Evolutionary conservation across 2,329 filamentous ascomycete genomes (phyloP), one percentile per base, ranked within the genome.

Genomic region (Didymella sp.): DNA sequence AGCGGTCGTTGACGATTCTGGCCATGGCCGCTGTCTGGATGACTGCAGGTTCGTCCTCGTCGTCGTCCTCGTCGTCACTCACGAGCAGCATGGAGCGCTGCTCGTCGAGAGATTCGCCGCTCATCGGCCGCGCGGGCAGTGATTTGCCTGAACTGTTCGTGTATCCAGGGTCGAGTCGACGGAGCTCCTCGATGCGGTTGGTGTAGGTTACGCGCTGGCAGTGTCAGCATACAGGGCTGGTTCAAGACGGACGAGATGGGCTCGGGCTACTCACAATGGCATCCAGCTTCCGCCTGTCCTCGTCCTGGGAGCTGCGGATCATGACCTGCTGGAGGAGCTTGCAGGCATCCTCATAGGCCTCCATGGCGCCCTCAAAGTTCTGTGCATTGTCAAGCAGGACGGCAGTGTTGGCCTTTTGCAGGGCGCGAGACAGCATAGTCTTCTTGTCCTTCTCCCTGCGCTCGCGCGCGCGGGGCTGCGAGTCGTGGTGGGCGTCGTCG

Each of bases 381-480:
- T 95, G 91, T 13, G 92, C 92, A 84, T 97, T 98, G 78, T 99
- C 95, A 37, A 99, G 85, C 64, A 97, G 85, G 24, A 99, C 95
- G 21, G 95, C 95, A 12, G 91, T 94, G 72, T 99, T 97, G 46
- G 95, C 95, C 78, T 97, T 96, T 73, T 96, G 90, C 51, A 99
- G 80, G 0, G 95, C 95, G 67, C 90, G 91, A n/a, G 94, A 96
- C 31, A 99, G 84, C 93, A 98, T 98, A 11, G 89, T 90, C 80
- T 97, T 98, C 74, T 98, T 82, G 66, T 82, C 81, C 65, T 77
- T 80, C 57, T 82, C 81, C 47, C 76, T 72, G 58, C 74, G 73
- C 61, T 81, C 80, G 45, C 76, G 73, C 6, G 73, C 73, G 59
- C 76, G 74, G 55, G 75, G 74, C 54, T 69, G 69, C 22, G 73